Evolutionary conservation across 2,329 filamentous ascomycete species (phyloP), one percentile per base, ranked within the genome.

Genomic region (Leptoxyphium fumago): DNA sequence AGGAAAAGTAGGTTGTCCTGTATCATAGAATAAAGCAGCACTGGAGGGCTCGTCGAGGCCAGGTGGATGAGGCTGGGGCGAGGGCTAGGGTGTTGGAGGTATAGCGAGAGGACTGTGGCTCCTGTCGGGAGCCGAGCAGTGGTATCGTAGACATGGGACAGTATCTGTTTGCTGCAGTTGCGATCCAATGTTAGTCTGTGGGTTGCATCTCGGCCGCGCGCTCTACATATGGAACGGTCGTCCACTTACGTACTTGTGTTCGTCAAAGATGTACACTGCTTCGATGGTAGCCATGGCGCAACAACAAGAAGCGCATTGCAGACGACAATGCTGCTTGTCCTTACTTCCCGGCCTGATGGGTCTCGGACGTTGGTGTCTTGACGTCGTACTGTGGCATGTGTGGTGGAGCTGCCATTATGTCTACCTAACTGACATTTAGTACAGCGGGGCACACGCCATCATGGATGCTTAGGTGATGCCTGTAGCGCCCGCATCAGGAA

Each of bases 211-310:
- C 38, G 29, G 42, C 57, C 34, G 40, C 34, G 40, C 34, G 38
- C 46, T 48, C 21, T 14, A 7, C 13, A 11, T 44, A 54, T 29
- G 21, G 7, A 26, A 26, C 18, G 38, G n/a, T 13, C 30, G 39
- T 44, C 40, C 53, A 60, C 57, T 58, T 57, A 60, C 74, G 59
- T 69, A 94, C 88, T 88, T 86, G 67, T 88, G 79, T 71, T 95
- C 88, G 75, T 96, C 88, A 65, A 84, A 95, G 62, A 98, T 87
- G 71, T 96, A 89, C 59, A 98, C 73, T 61, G 89, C 91, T 72
- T 96, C 89, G 60, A 98, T 84, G 61, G 84, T 78, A 68, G 85
- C 66, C 69, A 72, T 72, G 45, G 43, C 64, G 47, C 30, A 36
- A 9, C 15, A 36, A 36, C 15, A 36, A 36, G 6, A 29, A 28